Evolutionary conservation across 1,284 basidiomycete genomes (phyloP), one percentile per base, ranked within the genome.

Genomic region (Tilletia horrida): DNA sequence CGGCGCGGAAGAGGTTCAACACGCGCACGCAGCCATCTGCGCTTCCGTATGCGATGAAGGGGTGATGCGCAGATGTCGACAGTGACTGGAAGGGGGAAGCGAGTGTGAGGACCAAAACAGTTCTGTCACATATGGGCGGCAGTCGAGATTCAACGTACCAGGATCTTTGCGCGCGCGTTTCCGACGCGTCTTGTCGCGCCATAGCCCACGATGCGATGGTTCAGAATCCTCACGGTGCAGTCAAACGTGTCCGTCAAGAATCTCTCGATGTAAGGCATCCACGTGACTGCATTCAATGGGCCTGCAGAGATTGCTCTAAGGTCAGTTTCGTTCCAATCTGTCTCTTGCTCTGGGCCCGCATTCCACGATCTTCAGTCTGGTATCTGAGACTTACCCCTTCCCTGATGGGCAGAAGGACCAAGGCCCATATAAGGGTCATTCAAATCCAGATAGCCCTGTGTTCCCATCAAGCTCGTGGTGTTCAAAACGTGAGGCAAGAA

Each of bases 1-100:
- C 35, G 27, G 14, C 27, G 3, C 55, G 27, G 14, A 31, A 13
- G 14, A 40, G 13, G 29, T 59, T 59, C 27, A 29, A 31, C 8
- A 59, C 16, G n/a, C 55, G 55, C 29, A 59, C 27, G 16, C 29
- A 59, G 4, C 55, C 55, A 21, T 59, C 55, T 16, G 55, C n/a
- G 55, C 29, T 35, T 18, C 55, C 55, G 31, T 35, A 59, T 7
- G 55, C 55, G 9, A 59, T 13, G n/a, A 59, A 59, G 3, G 55
- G 16, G 29, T 59, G 55, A 18, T 35, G 55, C 8, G 29, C 25
- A 25, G 55, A 59, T 29, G 55, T 40, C 35, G 55, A 16, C 31
- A 59, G 3, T 8, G 55, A 31, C 55, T 59, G 55, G 55, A 18
- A 6, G 27, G 55, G 21, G 31, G 45, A 48, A 48, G 6, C 45